Conservation (phyloP, 2,329 filamentous ascomycete genomes). For the Ramichloridium luteum region DNA sequence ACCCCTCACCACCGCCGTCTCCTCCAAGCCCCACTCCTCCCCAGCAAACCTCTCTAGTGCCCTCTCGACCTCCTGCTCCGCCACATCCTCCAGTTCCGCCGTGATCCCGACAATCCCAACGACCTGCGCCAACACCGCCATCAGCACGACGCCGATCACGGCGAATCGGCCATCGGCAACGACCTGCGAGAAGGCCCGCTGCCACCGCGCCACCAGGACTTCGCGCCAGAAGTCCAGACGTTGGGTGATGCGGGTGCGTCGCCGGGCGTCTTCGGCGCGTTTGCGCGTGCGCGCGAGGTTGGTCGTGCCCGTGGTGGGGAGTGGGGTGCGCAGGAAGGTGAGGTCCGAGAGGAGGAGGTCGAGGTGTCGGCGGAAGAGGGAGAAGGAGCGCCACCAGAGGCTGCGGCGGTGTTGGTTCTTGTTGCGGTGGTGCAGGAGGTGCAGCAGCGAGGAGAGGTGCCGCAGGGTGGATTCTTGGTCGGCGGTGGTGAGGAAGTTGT, state of each 20-base stretch:
- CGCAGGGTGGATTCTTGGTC: no score
- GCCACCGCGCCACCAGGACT: conserved; percentile 22
- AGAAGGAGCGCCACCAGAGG: conserved; percentile 70
- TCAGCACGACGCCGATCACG: conserved; percentile 33
- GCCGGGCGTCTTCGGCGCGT: conserved; percentile 13
- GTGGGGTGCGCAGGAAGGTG: conserved; percentile 11
- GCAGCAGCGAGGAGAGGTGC: no score
- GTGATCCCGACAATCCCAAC: conserved; percentile 31
- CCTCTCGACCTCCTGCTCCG: conserved; percentile 29
- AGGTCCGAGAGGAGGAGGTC: conserved; percentile 37
- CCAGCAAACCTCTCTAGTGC: conserved; percentile 34
- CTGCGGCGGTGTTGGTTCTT: conserved; percentile 77
- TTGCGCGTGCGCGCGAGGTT: conserved; percentile 18
- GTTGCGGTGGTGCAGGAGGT: conserved; percentile 69
- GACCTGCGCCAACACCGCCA: conserved; percentile 30
- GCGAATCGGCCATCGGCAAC: conserved; percentile 34
- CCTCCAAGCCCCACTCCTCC: conserved; percentile 24
- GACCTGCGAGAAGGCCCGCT: conserved; percentile 32
- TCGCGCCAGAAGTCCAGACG: conserved; percentile 30
- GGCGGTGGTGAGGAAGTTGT: no score
- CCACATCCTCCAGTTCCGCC: conserved; percentile 30
- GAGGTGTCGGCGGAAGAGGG: conserved; percentile 56
- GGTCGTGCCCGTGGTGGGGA: conserved; percentile 16
- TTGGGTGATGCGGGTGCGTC: conserved; percentile 15
- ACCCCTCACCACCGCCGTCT: conserved; percentile 20